Base-by-base conservation (phyloP, 139 green algal genomes). In the Chlorella sorokiniana region DNA sequence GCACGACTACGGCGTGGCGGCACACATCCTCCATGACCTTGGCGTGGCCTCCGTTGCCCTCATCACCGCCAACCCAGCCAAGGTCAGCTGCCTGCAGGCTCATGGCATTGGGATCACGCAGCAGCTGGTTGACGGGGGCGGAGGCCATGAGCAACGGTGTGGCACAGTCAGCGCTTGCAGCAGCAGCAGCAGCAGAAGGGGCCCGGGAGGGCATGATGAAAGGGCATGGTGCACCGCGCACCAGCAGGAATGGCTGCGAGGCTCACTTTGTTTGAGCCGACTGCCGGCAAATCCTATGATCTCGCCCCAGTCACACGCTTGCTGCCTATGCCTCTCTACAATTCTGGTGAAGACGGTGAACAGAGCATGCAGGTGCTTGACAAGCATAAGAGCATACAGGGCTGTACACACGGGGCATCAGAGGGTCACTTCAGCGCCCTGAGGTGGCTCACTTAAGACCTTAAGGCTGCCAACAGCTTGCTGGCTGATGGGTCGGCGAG, bases 41-140 rank as follows among this genome's bases (percentile, higher is more conserved):
- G 82, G 84, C 45, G 78, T 98, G 8, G 82, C 88, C 54, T 95
- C 87, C 81, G 89, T 98, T 1, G 52, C 83, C 37, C 88, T 98
- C 70, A 96, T 98, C 85, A 98, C 95, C 45, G 98, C 97, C 89
- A 98, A 98, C 89, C 93, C 94, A 1, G 86, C 94, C 61, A 98
- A 98, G 88, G 92, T 97, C 5, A 81, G 81, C 35, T 81, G 63
- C 71, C 72, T 89, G 69, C 63, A 70, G 33, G 84, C 78, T 11
- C 84, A 88, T 44, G 85, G 85, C 68, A 79, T 89, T 33, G 16
- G 4, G 22, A 76, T 86, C 10, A 52, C 71, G 4, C 35, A 79
- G 52, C 59, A 51, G 37, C 54, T 79, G 73, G n/a, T n/a, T n/a
- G n/a, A n/a, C n/a, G n/a, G n/a, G n/a, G n/a, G n/a, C n/a, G n/a